Conservation (phyloP, 257 asterid genomes). For the Solanum peruvianum region DNA sequence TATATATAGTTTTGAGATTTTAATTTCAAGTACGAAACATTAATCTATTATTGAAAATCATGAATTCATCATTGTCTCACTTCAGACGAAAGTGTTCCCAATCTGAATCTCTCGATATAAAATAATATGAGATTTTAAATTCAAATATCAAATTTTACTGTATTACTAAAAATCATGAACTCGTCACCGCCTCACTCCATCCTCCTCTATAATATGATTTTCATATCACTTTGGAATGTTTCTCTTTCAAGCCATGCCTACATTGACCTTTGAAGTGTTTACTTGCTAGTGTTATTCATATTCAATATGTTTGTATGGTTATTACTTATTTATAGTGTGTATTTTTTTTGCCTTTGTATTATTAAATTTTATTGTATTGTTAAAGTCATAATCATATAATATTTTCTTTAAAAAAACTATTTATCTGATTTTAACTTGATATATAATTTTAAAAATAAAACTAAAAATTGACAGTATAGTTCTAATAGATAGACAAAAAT, state of each 20-base stretch:
- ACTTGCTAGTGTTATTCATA: not conserved
- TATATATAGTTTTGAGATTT: too few species aligned
- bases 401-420: not conserved
- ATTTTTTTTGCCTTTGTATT: too few species aligned
- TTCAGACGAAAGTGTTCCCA: too few species aligned
- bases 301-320: not conserved
- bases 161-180: too few species aligned
- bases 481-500: not conserved
- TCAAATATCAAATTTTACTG: too few species aligned
- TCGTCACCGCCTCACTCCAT: accelerated
- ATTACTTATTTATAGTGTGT: not conserved
- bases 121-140: too few species aligned
- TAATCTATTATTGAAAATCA: too few species aligned
- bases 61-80: too few species aligned
- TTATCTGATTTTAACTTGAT: not conserved
- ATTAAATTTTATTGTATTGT: not conserved
- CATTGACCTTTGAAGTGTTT: not conserved
- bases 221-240: not conserved
- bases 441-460: too few species aligned
- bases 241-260: not conserved
- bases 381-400: not conserved
- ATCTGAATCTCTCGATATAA: too few species aligned
- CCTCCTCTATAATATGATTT: not conserved
- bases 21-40: too few species aligned
- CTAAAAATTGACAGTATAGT: not conserved